These are phyloP conservation scores for Saccharum hybrid DNA, from an alignment of 202 grass and related monocot species.

Conservation along the genomic window DNA sequence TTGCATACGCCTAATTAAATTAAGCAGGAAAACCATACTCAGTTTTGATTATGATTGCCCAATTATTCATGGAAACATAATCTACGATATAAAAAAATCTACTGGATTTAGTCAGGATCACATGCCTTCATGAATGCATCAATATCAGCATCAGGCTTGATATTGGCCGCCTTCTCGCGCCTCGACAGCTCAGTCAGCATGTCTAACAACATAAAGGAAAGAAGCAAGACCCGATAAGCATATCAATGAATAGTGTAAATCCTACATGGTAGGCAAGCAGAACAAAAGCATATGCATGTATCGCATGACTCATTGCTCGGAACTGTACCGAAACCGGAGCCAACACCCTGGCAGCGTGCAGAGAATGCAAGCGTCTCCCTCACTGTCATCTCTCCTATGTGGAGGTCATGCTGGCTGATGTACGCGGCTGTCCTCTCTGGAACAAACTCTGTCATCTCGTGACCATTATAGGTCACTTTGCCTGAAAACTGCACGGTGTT, in stretches of 20 bases:
- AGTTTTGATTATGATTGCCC: not conserved
- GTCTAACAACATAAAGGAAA: slow-evolving; percentile 52
- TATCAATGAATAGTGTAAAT: slow-evolving; percentile 24
- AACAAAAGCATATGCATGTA: slow-evolving; percentile 13
- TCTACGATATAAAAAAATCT: slow-evolving; percentile 1
- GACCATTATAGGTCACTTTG: slow-evolving; percentile 86
- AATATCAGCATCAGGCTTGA: slow-evolving; percentile 90
- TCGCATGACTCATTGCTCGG: not conserved
- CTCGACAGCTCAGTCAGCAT: slow-evolving; percentile 88
- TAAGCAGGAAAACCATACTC: not conserved
- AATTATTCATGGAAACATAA: slow-evolving; percentile 31
- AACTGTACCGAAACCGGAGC: slow-evolving; percentile 68
- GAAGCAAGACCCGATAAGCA: slow-evolving; percentile 23
- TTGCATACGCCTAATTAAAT: slow-evolving; percentile 64
- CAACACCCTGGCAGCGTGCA: slow-evolving; percentile 90
- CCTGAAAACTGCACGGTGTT: slow-evolving; percentile 60
- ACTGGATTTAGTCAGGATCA: slow-evolving; percentile 16
- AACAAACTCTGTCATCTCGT: slow-evolving; percentile 87
- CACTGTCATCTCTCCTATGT: slow-evolving; percentile 96
- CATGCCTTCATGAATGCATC: slow-evolving; percentile 96
- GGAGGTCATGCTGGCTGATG: slow-evolving; percentile 92
- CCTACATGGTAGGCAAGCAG: not conserved
- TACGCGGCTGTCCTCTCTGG: slow-evolving; percentile 89
- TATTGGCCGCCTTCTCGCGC: slow-evolving; percentile 87
- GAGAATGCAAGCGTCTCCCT: slow-evolving; percentile 92